Evolutionary conservation across 768 basidiomycete species (phyloP).

Genomic region (Suillus clintonianus): DNA sequence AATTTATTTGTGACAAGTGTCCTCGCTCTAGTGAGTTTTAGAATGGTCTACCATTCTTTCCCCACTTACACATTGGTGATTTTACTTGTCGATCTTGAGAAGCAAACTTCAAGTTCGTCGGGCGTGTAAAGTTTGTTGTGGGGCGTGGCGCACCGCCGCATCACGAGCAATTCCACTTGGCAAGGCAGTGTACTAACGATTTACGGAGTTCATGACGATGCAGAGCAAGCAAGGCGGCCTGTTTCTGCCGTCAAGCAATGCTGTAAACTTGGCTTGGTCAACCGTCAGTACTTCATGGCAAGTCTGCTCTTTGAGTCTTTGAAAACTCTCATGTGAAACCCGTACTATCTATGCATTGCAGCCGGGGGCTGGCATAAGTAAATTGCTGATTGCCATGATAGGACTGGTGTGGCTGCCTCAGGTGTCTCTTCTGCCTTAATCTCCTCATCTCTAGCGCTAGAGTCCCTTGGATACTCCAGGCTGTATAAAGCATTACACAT

Average conservation of each 20-base stretch:
- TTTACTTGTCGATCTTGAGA: no score
- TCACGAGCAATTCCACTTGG: no score
- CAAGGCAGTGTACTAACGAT: no score
- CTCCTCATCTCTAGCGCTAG: background rate
- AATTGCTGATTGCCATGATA: no score
- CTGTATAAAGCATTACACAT: background rate
- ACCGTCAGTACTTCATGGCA: no score
- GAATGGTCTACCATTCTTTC: background rate
- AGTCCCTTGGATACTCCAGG: background rate
- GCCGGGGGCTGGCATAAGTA: background rate
- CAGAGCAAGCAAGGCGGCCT: no score
- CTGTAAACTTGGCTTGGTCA: background rate
- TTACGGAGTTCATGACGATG: no score
- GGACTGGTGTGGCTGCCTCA: background rate
- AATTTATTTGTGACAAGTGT: background rate
- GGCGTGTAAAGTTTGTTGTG: no score
- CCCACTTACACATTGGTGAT: background rate
- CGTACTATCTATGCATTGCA: no score
- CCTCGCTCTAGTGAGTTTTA: background rate
- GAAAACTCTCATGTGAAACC: background rate
- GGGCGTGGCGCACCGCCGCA: no score
- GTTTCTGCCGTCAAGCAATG: no score
- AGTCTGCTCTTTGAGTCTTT: background rate
- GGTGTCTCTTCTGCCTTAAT: background rate
- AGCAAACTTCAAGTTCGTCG: no score